Percentiles rank a stretch among this genome's conserved stretches.
Conservation (phyloP, 345 rosid species). For the Camelina hispida region DNA sequence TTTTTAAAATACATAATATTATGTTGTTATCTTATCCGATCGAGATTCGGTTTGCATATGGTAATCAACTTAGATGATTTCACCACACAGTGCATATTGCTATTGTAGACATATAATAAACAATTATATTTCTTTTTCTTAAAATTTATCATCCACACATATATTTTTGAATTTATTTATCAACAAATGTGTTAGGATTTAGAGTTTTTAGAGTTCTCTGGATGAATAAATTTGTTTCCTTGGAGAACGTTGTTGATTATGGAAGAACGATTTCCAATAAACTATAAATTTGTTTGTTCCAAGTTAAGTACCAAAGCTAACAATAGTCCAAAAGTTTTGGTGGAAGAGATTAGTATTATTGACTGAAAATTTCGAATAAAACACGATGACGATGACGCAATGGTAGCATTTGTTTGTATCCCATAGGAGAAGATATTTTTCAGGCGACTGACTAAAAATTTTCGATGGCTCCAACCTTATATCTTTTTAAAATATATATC, state of each 20-base stretch:
- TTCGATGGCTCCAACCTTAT: background rate
- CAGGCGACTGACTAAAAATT: background rate
- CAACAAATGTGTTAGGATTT: too few relatives aligned
- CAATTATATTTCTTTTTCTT: too few relatives aligned
- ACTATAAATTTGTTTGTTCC: background rate
- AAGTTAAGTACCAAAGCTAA: background rate
- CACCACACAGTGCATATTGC: background rate
- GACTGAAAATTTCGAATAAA: background rate
- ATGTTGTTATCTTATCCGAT: background rate
- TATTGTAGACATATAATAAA: too few relatives aligned
- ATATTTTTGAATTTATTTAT: background rate
- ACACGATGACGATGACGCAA: background rate
- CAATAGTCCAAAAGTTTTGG: background rate
- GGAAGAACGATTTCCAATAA: background rate
- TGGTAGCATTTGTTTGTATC: background rate
- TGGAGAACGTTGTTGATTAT: background rate
- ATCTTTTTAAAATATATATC: too few relatives aligned
- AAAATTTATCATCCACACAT: too few relatives aligned
- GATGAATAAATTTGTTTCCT: background rate
- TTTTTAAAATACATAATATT: background rate
- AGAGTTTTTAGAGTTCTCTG: too few relatives aligned
- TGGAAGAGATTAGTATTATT: background rate
- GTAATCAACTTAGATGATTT: background rate
- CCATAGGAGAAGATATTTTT: background rate
- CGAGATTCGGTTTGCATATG: background rate